Conservation (phyloP, 495 filamentous ascomycete species). For the Cercophora samala region DNA sequence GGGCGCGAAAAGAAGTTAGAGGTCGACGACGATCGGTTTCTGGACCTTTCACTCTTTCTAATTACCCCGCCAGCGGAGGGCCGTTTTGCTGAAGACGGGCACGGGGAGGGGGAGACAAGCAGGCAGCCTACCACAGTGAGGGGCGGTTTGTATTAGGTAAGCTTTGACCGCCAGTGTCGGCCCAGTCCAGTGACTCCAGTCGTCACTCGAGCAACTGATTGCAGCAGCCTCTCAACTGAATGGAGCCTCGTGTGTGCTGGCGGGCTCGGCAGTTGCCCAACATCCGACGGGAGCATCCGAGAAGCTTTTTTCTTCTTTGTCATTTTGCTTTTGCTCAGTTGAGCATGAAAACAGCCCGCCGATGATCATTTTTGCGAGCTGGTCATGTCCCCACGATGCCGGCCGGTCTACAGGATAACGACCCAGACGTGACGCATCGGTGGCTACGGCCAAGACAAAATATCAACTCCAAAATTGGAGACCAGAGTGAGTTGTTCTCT, state of each 20-base stretch:
- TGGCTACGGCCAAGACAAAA: not conserved
- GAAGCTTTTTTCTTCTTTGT: slow-evolving; percentile 1
- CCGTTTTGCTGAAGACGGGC: not conserved
- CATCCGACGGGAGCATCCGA: not conserved
- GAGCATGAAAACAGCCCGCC: not conserved
- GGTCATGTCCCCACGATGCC: not conserved
- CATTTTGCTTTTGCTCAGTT: not conserved
- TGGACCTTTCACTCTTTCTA: not conserved
- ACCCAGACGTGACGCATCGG: not conserved
- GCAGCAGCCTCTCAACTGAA: not conserved
- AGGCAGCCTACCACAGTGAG: not conserved
- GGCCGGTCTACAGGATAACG: not conserved
- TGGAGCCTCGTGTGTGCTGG: not conserved
- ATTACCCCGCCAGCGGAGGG: slow-evolving; percentile 21
- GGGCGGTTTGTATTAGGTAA: slow-evolving; percentile 18
- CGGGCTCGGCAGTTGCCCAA: slow-evolving; percentile 2
- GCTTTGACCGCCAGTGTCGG: slow-evolving; percentile 6
- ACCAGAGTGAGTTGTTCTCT: not conserved
- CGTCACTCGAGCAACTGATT: slow-evolving; percentile 3
- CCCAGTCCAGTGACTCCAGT: not conserved
- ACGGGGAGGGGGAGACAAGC: not conserved
- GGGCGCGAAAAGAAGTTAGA: slow-evolving; percentile 17
- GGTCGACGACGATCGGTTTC: not conserved
- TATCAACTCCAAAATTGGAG: not conserved
- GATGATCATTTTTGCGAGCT: not conserved